phyloP scores from a whole-genome alignment of 306 rosid species.

The Dalbergia cultrata region DNA sequence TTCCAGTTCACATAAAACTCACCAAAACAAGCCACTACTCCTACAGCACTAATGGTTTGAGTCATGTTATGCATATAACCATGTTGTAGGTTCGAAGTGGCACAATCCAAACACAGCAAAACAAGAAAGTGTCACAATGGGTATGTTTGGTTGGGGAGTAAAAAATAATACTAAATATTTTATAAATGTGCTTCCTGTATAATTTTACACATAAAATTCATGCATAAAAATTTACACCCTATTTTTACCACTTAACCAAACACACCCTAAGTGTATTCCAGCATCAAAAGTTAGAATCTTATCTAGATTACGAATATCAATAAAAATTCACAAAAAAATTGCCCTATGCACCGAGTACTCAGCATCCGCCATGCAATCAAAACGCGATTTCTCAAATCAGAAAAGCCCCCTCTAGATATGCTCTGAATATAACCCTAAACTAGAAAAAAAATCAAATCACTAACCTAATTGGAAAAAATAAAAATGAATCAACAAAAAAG shows the following conservation, averaged over 20 bases:
- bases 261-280: background rate
- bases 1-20: background rate
- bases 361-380: constrained; percentile 8
- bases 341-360: background rate
- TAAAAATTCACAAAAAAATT: background rate
- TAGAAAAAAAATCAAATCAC: background rate
- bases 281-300: background rate
- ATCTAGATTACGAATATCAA: background rate
- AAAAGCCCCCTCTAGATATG: background rate
- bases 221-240: no score
- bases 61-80: no score
- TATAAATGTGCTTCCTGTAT: no score
- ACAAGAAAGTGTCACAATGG: no score
- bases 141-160: no score
- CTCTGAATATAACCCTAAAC: constrained; percentile 1
- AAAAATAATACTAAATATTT: no score
- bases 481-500: background rate
- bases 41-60: no score
- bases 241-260: no score
- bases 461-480: background rate
- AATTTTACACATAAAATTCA: no score
- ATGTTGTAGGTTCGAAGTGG: no score
- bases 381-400: background rate
- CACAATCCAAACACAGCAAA: no score
- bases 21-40: background rate